Evolutionary conservation across 2,329 filamentous ascomycete species (phyloP), one percentile per base, ranked within the genome.

Genomic region (Iodosphaeria phyllophila): DNA sequence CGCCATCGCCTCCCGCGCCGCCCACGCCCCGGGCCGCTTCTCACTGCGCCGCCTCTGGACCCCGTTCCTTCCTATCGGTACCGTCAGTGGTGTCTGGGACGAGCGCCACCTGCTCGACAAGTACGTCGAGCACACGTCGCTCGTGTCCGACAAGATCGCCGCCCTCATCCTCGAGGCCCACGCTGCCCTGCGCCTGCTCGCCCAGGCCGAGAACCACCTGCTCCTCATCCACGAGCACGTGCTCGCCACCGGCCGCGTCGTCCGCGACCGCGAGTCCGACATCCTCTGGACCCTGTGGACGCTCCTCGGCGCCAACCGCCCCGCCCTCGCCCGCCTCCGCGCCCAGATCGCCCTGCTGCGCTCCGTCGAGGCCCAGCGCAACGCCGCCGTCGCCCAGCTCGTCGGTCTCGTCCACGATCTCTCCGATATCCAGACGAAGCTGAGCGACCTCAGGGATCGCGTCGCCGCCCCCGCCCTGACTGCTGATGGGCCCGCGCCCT

Each of bases 221-320:
- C 60, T 66, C 18, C 52, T 69, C 12, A 84, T 91, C 36, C 63
- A 74, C 37, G 66, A 66, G 12, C 70, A 83, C 28, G 65, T 73
- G 3, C 60, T 65, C 11, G 66, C 65, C 31, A 74, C 76, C 33
- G 62, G 68, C 22, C 51, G 65, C 27, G 58, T 56, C 26, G 58
- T 74, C 14, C 54, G 63, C 24, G 58, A 56, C 9, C 55, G 63
- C 28, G 68, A 68, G 20, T 68, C 73, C 28, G 66, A 78, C 30
- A 59, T 82, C 3, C 58, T 84, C 28, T 68, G 66, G 30, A 60
- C 63, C 9, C 54, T 89, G 6, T 83, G 78, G 74, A 77, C 73
- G 1, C 63, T 74, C 31, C 55, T 89, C 9, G 79, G 79, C 22
- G 74, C 63, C 12, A 80, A 84, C 43, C 54, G 58, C 16, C 50